These are phyloP conservation scores for Mycena epipterygia DNA, from an alignment of 768 basidiomycete species.

Conservation along the genomic window DNA sequence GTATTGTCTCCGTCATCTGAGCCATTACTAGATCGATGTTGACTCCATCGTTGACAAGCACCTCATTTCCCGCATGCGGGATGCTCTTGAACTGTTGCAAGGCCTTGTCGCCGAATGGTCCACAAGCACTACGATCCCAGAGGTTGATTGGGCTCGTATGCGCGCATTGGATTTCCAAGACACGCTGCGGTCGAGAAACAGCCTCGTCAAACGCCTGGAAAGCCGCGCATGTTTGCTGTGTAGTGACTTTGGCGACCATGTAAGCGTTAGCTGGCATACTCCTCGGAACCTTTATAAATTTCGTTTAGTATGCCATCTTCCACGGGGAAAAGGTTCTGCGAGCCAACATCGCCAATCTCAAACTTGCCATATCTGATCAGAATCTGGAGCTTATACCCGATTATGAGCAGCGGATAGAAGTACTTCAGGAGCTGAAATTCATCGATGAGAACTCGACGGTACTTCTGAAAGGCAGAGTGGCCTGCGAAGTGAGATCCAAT, in stretches of 20 bases:
- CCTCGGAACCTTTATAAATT: conserved; percentile 7
- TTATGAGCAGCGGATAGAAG: conserved; percentile 94
- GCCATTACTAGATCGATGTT: conserved; percentile 70
- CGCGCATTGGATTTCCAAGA: conserved; percentile 95
- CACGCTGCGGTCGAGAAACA: conserved; percentile 70
- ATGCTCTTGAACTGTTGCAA: conserved; percentile 65
- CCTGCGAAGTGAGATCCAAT: conserved; percentile 85
- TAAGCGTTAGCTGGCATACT: conserved; percentile 52
- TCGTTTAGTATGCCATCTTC: conserved; percentile 74
- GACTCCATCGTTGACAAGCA: conserved; percentile 77
- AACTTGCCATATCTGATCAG: conserved; percentile 92
- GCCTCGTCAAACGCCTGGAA: conserved; percentile 58
- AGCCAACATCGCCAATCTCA: conserved; percentile 81
- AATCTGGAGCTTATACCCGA: conserved; percentile 97
- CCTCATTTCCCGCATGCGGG: conserved; percentile 72
- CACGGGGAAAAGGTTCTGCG: conserved; percentile 85
- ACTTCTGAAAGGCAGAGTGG: conserved; percentile 95
- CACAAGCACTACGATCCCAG: conserved; percentile 62
- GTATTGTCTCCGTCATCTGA: conserved; percentile 17
- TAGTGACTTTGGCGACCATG: conserved; percentile 80
- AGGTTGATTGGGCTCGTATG: conserved; percentile 89
- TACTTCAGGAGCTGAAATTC: conserved; percentile 92
- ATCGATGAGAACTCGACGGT: conserved; percentile 98
- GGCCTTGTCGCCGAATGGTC: conserved; percentile 71
- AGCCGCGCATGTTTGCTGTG: conserved; percentile 69